Conservation (phyloP, 2,329 filamentous ascomycete genomes). For the Fusarium caatingaense region DNA sequence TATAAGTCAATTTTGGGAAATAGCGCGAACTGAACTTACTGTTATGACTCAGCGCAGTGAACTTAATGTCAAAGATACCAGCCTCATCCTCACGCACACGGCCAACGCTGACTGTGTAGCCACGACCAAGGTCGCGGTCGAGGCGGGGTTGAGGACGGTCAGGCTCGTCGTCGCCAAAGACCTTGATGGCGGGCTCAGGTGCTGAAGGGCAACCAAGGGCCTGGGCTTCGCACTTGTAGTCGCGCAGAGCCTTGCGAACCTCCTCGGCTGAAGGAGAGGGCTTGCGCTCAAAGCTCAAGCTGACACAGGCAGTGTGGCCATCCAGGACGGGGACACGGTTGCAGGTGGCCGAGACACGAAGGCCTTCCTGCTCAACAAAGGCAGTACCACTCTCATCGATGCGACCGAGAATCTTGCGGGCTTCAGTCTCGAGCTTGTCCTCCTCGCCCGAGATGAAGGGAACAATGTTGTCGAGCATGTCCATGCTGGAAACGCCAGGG, state of each 20-base stretch:
- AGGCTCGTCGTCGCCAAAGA: constrained; percentile 79
- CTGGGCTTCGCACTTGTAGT: constrained; percentile 85
- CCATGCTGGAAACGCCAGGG: constrained; percentile 91
- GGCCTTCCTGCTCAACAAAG: constrained; percentile 78
- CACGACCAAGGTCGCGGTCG: constrained; percentile 84
- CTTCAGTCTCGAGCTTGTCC: constrained; percentile 95
- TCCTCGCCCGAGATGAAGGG: constrained; percentile 95
- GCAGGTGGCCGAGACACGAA: constrained; percentile 87
- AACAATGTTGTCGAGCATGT: constrained; percentile 95
- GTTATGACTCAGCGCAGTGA: constrained; percentile 89
- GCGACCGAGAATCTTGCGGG: constrained; percentile 89
- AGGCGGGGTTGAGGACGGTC: constrained; percentile 92
- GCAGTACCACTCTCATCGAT: constrained; percentile 78
- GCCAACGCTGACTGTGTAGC: constrained; percentile 92
- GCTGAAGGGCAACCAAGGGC: constrained; percentile 88
- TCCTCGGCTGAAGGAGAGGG: constrained; percentile 79
- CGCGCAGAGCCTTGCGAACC: constrained; percentile 81
- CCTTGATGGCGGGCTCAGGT: constrained; percentile 81
- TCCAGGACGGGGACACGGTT: constrained; percentile 96
- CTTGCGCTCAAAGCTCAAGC: constrained; percentile 80
- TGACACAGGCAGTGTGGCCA: constrained; percentile 95
- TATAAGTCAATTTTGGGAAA: background rate
- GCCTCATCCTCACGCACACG: constrained; percentile 86
- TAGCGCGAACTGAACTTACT: constrained; percentile 57
- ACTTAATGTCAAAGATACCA: constrained; percentile 93